Conservation (phyloP, 305 asterid species). For the Caryopteris hybrid region DNA sequence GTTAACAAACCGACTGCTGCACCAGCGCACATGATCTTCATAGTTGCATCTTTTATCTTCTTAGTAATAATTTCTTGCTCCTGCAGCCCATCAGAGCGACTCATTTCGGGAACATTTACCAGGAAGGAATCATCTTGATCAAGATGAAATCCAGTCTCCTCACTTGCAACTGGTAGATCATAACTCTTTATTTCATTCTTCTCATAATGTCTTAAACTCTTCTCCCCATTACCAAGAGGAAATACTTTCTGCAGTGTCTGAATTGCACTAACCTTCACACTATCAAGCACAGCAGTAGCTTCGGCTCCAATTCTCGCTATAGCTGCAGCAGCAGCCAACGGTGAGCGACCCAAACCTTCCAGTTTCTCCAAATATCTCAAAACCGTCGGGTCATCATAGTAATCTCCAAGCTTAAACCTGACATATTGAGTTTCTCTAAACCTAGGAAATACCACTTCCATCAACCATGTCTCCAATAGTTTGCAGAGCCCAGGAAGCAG, state of each 20-base stretch:
- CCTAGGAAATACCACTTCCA: conserved; percentile 96
- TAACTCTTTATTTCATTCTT: conserved; percentile 35
- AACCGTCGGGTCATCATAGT: conserved; percentile 93
- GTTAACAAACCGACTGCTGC: conserved; percentile 75
- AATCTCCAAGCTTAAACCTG: conserved; percentile 80
- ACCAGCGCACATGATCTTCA: conserved; percentile 89
- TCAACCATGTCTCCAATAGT: conserved; percentile 91
- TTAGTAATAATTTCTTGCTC: conserved; percentile 61
- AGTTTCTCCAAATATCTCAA: conserved; percentile 84
- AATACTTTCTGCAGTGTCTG: conserved; percentile 85
- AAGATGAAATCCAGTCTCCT: conserved; percentile 26
- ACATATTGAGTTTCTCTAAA: conserved; percentile 79
- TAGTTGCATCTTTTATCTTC: conserved; percentile 55
- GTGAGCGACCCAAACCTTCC: conserved; percentile 87
- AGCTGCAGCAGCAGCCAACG: conserved; percentile 98
- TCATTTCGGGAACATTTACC: conserved; percentile 28
- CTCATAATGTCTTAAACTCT: conserved; percentile 33
- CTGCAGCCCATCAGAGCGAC: conserved; percentile 30
- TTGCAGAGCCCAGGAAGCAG: conserved; percentile 92
- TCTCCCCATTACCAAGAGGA: conserved; percentile 55
- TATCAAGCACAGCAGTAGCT: conserved; percentile 94
- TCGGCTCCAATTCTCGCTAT: conserved; percentile 89
- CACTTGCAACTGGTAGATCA: conserved; percentile 30
- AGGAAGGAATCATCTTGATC: conserved; percentile 31
- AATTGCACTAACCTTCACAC: conserved; percentile 78